Percentiles rank a stretch among this genome's conserved stretches.
These are phyloP conservation scores for Scutellaria galericulata DNA, from an alignment of 257 asterid genomes.

Conservation along the genomic window DNA sequence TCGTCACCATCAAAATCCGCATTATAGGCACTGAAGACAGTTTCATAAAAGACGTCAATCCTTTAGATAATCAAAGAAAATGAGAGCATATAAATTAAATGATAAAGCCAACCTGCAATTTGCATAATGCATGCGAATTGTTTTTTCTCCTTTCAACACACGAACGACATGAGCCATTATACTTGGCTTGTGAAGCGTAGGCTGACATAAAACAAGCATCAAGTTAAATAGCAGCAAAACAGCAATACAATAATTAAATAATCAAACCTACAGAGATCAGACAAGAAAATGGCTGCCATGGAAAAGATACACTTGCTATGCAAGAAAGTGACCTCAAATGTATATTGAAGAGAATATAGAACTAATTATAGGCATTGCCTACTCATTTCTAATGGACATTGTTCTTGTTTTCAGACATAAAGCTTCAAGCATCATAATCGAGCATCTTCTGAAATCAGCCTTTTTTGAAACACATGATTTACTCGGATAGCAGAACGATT, in stretches of 20 bases:
- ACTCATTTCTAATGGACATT: not conserved
- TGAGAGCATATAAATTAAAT: constrained; percentile 13
- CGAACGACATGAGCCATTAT: constrained; percentile 99
- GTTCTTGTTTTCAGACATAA: not conserved
- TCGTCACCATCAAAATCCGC: constrained; percentile 99
- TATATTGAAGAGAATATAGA: not conserved
- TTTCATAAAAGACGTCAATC: constrained; percentile 40
- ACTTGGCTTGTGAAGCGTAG: constrained; percentile 99
- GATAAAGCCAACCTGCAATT: constrained; percentile 85
- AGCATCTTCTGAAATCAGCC: not conserved
- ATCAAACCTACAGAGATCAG: constrained; percentile 2
- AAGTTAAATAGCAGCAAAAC: constrained; percentile 35
- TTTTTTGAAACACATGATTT: not conserved
- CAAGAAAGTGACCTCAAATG: constrained; percentile 11
- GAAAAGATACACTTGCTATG: not conserved
- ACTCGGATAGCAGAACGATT: not conserved
- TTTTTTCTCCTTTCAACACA: constrained; percentile 92
- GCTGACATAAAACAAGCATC: constrained; percentile 59
- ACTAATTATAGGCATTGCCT: constrained; percentile 7
- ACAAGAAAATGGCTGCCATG: constrained; percentile 1
- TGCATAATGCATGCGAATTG: constrained; percentile 99
- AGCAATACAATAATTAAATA: constrained; percentile 5
- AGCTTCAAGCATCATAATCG: constrained; percentile 12
- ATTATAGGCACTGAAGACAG: constrained; percentile 78
- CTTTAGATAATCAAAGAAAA: constrained; percentile 22